Conservation (phyloP, 139 green algal genomes). For the Monoraphidium neglectum region DNA sequence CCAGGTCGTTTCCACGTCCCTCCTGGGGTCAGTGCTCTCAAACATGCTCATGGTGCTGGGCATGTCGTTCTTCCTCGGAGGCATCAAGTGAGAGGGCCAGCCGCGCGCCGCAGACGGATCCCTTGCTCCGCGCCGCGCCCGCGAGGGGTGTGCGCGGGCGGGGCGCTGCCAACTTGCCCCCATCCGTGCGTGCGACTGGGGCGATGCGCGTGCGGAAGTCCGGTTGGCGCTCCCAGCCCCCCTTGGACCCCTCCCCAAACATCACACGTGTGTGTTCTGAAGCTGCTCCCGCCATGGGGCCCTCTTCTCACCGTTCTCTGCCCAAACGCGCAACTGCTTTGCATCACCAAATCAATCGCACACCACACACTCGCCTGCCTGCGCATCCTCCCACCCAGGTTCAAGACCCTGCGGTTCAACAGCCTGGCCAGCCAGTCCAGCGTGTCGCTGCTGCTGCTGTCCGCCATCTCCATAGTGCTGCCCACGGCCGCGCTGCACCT, state of each 20-base stretch:
- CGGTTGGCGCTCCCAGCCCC: background rate
- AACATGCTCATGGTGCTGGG: slow-evolving; percentile 88
- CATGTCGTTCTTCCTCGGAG: slow-evolving; percentile 19
- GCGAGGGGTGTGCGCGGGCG: too few species aligned
- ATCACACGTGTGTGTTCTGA: background rate
- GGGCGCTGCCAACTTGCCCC: too few species aligned
- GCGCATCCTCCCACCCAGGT: too few species aligned
- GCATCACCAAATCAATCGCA: background rate
- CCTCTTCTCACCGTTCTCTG: background rate
- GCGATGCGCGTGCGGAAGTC: too few species aligned
- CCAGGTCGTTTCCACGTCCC: slow-evolving; percentile 78
- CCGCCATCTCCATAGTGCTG: slow-evolving; percentile 74
- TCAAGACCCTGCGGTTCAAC: slow-evolving; percentile 80
- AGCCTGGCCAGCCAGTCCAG: slow-evolving; percentile 63
- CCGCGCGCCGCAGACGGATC: too few species aligned
- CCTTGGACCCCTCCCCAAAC: background rate
- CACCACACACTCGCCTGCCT: slow-evolving; percentile 3
- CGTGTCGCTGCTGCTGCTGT: slow-evolving; percentile 78
- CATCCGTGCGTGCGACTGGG: too few species aligned
- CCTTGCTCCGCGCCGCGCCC: too few species aligned
- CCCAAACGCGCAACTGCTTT: background rate
- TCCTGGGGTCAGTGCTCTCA: slow-evolving; percentile 87
- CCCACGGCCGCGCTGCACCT: slow-evolving; percentile 58
- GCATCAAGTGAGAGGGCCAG: slow-evolving; percentile 3
- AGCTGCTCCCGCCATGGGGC: background rate